Evolutionary conservation across 805 yeast species (phyloP), one percentile per base, ranked within the genome.

Genomic region (Huiozyma sinensis): DNA sequence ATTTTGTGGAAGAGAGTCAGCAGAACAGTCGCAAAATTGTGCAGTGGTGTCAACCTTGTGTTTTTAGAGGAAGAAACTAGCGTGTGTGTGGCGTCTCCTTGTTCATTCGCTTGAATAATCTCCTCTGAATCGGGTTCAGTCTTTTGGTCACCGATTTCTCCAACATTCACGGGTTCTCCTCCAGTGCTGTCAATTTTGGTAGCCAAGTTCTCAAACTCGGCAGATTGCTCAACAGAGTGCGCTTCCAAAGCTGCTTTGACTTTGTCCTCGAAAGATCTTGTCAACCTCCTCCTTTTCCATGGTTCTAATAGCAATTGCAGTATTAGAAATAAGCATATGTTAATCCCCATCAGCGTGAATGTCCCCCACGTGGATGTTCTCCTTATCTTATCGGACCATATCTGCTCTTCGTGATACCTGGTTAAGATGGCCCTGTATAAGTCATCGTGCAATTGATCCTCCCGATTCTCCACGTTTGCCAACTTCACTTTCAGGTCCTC

Each of bases 311-410:
- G 70, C 52, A 92, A 68, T 51, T 95, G 95, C 12, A 94, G 92
- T 6, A 84, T 68, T 4, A 88, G 56, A 50, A 92, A 88, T 28
- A 94, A 62, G 7, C 83, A 42, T 28, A 90, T 72, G 65, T 92
- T 92, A 50, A 87, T 73, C 1, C 87, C 92, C 95, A 89, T 87
- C 37, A 92, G 70, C 4, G 81, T 67, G 72, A 92, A 79, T 0
- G 99, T 92, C 2, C 97, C 98, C 95, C 96, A 92, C 0, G 97
- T 89, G 6, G 95, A 85, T 5, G 95, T 87, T 51, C 89, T 75
- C 48, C 98, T 71, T 47, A 92, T 92, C 63, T 89, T 89, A 64
- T 92, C 98, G 1, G 96, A 86, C 97, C 98, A 92, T 6, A 92
- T 78, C 63, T 92, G 97, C 57, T 92, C 99, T 60, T 92, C 97